Percentiles rank a stretch among this genome's conserved stretches.
phyloP scores from a whole-genome alignment of 1,139 yeast species.

The Hansenula sp. region DNA sequence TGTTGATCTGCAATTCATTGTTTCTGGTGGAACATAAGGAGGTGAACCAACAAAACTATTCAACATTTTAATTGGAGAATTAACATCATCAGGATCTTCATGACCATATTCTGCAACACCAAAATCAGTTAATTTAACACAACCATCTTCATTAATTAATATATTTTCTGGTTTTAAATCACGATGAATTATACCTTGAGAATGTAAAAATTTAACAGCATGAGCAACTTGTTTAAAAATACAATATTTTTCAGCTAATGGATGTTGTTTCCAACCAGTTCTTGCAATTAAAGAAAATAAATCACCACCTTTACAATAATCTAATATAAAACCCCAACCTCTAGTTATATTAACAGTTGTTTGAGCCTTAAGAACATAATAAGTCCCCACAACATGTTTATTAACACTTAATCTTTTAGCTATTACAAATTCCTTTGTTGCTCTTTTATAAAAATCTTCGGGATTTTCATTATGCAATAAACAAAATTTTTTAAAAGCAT shows the following conservation, averaged over 20 bases:
- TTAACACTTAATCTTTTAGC: slow-evolving; percentile 46
- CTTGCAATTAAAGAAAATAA: slow-evolving; percentile 55
- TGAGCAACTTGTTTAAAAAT: slow-evolving; percentile 42
- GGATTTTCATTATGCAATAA: slow-evolving; percentile 55
- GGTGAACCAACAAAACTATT: slow-evolving; percentile 68
- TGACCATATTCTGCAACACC: slow-evolving; percentile 65
- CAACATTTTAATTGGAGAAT: slow-evolving; percentile 41
- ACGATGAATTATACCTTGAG: slow-evolving; percentile 79
- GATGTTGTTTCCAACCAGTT: slow-evolving; percentile 42
- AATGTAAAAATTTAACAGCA: slow-evolving; percentile 70
- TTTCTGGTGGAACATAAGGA: slow-evolving; percentile 79
- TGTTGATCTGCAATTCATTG: slow-evolving; percentile 40
- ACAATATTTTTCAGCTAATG: slow-evolving; percentile 47
- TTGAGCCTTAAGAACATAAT: slow-evolving; percentile 53
- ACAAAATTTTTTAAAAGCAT: slow-evolving; percentile 65
- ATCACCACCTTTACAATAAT: slow-evolving; percentile 68
- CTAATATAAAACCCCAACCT: slow-evolving; percentile 78
- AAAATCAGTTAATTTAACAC: slow-evolving; percentile 70
- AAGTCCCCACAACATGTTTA: slow-evolving; percentile 57
- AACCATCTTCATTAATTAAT: slow-evolving; percentile 50
- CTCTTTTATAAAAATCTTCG: slow-evolving; percentile 61
- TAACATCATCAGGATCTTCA: slow-evolving; percentile 47
- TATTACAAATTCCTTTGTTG: slow-evolving; percentile 58
- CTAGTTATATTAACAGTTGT: slow-evolving; percentile 49
- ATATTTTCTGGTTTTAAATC: slow-evolving; percentile 94